phyloP scores from a whole-genome alignment of 805 yeast genomes.

The Scheffersomyces spartinae region DNA sequence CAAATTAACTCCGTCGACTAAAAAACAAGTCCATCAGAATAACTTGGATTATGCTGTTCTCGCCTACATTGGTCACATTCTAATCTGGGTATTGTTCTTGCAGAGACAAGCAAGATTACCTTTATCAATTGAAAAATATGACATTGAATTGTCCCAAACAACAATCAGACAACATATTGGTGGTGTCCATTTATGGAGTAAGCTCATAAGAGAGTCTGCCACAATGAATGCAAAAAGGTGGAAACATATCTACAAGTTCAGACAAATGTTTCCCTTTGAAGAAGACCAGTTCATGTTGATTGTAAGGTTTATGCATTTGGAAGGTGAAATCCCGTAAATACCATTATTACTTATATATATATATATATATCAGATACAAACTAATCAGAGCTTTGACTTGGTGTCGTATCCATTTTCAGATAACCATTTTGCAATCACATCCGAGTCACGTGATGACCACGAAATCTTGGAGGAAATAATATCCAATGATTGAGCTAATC shows the following conservation, averaged over 20 bases:
- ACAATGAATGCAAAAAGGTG: constrained; percentile 27
- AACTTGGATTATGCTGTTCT: constrained; percentile 26
- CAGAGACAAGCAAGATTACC: constrained; percentile 1
- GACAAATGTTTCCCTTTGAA: constrained; percentile 24
- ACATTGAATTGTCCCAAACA: constrained; percentile 8
- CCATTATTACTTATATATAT: background rate
- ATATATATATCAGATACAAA: background rate
- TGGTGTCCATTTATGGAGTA: constrained; percentile 30
- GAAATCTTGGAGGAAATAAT: constrained; percentile 41
- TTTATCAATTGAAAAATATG: constrained; percentile 9
- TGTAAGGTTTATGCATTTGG: constrained; percentile 23
- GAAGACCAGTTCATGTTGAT: constrained; percentile 28
- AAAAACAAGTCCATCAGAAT: constrained; percentile 21
- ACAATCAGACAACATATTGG: constrained; percentile 16
- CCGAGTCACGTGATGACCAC: constrained; percentile 49
- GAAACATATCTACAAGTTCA: constrained; percentile 28
- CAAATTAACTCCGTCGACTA: constrained; percentile 21
- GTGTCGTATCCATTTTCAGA: constrained; percentile 17
- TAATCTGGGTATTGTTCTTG: constrained; percentile 21
- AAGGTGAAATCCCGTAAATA: constrained; percentile 8
- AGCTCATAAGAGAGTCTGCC: constrained; percentile 17
- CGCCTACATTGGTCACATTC: constrained; percentile 24
- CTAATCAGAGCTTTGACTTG: constrained; percentile 1
- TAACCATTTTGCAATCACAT: constrained; percentile 39
- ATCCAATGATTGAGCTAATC: constrained; percentile 56